phyloP scores from a whole-genome alignment of 2,329 filamentous ascomycete species.

The Trichoderma hamatum region DNA sequence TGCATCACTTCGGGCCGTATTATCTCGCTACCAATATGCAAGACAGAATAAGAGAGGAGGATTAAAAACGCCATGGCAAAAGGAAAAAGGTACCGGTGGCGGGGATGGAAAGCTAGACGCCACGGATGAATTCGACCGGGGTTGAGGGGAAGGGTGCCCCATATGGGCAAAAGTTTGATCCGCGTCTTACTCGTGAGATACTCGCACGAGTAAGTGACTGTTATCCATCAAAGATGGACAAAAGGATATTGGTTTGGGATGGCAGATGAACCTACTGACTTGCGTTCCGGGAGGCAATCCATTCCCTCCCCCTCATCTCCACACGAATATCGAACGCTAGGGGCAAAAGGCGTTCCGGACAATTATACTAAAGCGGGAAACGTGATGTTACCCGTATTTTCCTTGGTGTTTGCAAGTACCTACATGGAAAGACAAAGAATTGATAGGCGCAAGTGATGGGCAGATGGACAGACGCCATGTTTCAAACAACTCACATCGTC shows the following conservation, averaged over 20 bases:
- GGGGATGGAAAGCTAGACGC: slow-evolving; percentile 17
- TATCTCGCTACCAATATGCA: not conserved
- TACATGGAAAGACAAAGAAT: not conserved
- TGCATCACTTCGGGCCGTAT: not conserved
- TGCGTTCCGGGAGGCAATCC: not conserved
- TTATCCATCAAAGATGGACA: not conserved
- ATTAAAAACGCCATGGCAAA: not conserved
- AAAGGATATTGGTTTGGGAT: not conserved
- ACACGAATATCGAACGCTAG: slow-evolving; percentile 1
- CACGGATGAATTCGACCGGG: not conserved
- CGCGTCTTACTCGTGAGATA: slow-evolving; percentile 14
- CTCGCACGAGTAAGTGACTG: not conserved
- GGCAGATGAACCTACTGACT: not conserved
- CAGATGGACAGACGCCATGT: not conserved
- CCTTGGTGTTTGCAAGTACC: not conserved
- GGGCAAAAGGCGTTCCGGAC: not conserved
- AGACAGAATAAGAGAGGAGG: not conserved
- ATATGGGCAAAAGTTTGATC: not conserved
- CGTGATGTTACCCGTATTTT: not conserved
- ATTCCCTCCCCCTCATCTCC: not conserved
- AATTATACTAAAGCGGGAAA: not conserved
- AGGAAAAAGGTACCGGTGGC: slow-evolving; percentile 20
- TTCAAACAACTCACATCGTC: not conserved
- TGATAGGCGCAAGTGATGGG: not conserved
- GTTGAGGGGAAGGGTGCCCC: not conserved